Evolutionary conservation across 169 alveolate species (phyloP).

Genomic region (Miamiensis avidus): DNA sequence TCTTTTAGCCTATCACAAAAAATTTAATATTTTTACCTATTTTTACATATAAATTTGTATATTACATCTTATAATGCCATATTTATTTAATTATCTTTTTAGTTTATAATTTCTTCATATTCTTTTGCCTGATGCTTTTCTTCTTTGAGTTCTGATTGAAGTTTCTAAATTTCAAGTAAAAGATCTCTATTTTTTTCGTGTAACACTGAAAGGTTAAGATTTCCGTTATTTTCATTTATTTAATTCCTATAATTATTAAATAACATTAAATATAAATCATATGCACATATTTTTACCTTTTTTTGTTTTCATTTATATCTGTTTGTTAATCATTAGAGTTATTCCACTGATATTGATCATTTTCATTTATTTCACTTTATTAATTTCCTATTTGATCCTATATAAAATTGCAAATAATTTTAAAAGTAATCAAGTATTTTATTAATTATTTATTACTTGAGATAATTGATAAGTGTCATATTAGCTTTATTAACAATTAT

Average conservation of each 20-base stretch:
- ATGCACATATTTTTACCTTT: too few species aligned
- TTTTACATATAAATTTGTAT: too few species aligned
- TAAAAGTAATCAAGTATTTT: neutral
- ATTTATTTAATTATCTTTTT: neutral
- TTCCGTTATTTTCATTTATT: neutral
- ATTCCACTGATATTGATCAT: too few species aligned
- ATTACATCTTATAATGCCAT: neutral
- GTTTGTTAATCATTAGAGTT: too few species aligned
- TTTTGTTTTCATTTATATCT: too few species aligned
- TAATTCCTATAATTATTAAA: too few species aligned
- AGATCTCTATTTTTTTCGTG: neutral
- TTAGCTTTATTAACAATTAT: neutral
- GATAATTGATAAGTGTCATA: neutral
- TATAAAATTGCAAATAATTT: too few species aligned
- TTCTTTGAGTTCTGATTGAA: neutral
- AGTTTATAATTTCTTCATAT: too few species aligned
- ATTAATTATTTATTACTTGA: neutral
- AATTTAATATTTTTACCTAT: too few species aligned
- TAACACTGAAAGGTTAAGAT: neutral
- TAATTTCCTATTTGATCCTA: too few species aligned
- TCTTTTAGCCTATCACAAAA: neutral
- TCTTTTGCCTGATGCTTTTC: neutral
- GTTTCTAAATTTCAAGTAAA: neutral
- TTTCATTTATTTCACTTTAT: too few species aligned
- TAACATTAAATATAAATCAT: too few species aligned